Evolutionary conservation across 257 asterid species (phyloP), one percentile per base, ranked within the genome.

Genomic region (Scutellaria galericulata): DNA sequence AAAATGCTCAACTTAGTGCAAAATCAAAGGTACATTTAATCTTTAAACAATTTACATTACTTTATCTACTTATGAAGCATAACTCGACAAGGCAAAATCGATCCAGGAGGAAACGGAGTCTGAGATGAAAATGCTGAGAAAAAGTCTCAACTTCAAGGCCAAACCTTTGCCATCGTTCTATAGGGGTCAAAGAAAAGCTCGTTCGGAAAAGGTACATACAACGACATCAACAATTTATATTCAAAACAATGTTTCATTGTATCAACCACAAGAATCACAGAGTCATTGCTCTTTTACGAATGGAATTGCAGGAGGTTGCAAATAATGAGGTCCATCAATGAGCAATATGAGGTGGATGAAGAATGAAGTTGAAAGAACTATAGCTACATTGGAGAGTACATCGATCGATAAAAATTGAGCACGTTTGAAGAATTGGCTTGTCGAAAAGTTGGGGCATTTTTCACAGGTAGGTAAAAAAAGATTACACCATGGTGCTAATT

Each of bases 11-110:
- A 54, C 67, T 48, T 70, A 61, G 64, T 78, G 81, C 84, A 67
- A 88, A 79, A 77, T 68, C 87, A 41, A 88, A 82, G 93, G 95
- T 81, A 77, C 20, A 56, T 58, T 59, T 58, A 22, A 31, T 50
- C 56, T n/a, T 47, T 10, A 35, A 60, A 45, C 11, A 60, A 61
- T 11, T 59, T 51, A 44, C 45, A 46, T 48, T 70, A 22, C 27
- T 6, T 40, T 57, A 44, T 45, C 22, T 24, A 69, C 13, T 13
- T 24, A 69, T 46, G 70, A 61, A 60, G 48, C 56, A 45, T 73
- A 51, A 72, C 64, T 59, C 22, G 20, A 50, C 24, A 14, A 70
- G 62, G 44, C 45, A 78, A 31, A 42, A 51, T 54, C 31, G 68
- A 54, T 67, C 68, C 71, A 82, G 74, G 78, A 75, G 64, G 73